These are phyloP conservation scores for Dendrobium catenatum DNA, from an alignment of 106 monocot genomes.

Conservation along the genomic window DNA sequence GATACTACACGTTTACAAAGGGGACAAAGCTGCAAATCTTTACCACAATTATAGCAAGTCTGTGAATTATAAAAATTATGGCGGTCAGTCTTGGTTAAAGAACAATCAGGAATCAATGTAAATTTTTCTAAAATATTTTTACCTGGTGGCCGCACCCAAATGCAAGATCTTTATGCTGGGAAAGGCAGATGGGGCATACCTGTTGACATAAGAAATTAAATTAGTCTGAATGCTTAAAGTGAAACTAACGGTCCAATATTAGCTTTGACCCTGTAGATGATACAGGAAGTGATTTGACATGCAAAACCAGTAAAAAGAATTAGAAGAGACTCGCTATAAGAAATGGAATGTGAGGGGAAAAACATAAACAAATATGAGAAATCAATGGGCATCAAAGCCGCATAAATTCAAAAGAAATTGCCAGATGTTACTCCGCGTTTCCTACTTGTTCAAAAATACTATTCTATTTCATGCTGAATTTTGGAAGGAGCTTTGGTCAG, in stretches of 20 bases:
- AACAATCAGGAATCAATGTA: not conserved
- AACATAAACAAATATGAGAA: too few species aligned
- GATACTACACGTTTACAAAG: not conserved
- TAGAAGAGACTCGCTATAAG: not conserved
- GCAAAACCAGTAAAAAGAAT: not conserved
- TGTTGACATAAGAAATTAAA: not conserved
- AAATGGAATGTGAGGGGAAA: too few species aligned
- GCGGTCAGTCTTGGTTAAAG: not conserved
- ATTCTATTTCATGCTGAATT: too few species aligned
- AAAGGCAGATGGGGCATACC: slow-evolving; percentile 7
- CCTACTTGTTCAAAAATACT: too few species aligned
- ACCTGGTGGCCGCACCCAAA: slow-evolving; percentile 11
- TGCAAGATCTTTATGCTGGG: slow-evolving; percentile 7
- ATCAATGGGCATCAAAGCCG: too few species aligned
- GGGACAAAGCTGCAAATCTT: slow-evolving; percentile 7
- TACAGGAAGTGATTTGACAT: not conserved
- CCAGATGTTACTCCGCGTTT: too few species aligned
- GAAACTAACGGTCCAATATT: not conserved
- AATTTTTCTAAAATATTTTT: not conserved
- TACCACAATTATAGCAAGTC: slow-evolving; percentile 5
- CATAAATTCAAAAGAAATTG: too few species aligned
- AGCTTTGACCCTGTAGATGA: not conserved
- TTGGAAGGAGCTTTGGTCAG: too few species aligned
- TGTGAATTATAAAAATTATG: not conserved
- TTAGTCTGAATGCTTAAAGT: not conserved